These are phyloP conservation scores for Chlorophyllum brunneum DNA, from an alignment of 768 basidiomycete genomes.

Conservation along the genomic window DNA sequence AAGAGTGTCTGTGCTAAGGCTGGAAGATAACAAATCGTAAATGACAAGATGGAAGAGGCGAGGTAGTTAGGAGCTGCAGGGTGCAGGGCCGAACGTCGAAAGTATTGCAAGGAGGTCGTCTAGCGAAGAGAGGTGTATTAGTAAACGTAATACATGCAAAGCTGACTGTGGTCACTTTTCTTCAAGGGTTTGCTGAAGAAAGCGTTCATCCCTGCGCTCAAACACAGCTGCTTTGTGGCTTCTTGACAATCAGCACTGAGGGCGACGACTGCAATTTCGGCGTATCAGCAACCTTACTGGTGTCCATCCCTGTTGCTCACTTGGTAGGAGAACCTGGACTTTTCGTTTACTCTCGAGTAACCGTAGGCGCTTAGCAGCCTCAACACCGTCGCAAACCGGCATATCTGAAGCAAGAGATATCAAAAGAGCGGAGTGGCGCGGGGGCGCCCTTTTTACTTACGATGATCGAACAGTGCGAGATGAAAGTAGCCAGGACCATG, in stretches of 20 bases:
- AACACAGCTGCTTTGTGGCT: conserved; percentile 68
- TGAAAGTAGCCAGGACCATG: conserved; percentile 67
- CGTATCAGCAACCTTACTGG: neutral
- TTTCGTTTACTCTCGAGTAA: conserved; percentile 56
- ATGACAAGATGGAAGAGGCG: neutral
- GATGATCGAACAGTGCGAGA: conserved; percentile 72
- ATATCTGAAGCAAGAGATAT: conserved; percentile 45
- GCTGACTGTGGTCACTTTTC: conserved; percentile 36
- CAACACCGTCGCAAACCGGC: conserved; percentile 77
- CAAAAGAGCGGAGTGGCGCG: neutral
- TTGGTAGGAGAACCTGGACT: conserved; percentile 45
- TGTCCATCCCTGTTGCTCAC: conserved; percentile 30
- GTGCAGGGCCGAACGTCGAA: conserved; percentile 45
- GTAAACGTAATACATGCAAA: neutral
- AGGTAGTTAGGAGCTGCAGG: neutral
- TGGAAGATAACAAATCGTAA: no score
- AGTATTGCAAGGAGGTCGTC: conserved; percentile 52
- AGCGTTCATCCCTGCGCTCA: conserved; percentile 77
- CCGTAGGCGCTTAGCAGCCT: conserved; percentile 64
- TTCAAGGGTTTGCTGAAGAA: conserved; percentile 74
- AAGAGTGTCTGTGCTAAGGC: no score
- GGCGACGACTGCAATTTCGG: conserved; percentile 49
- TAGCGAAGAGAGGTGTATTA: conserved; percentile 19
- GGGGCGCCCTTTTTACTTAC: conserved; percentile 38
- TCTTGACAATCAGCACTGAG: conserved; percentile 77